Evolutionary conservation across 306 rosid genomes (phyloP).

Genomic region (Ceratonia siliqua): DNA sequence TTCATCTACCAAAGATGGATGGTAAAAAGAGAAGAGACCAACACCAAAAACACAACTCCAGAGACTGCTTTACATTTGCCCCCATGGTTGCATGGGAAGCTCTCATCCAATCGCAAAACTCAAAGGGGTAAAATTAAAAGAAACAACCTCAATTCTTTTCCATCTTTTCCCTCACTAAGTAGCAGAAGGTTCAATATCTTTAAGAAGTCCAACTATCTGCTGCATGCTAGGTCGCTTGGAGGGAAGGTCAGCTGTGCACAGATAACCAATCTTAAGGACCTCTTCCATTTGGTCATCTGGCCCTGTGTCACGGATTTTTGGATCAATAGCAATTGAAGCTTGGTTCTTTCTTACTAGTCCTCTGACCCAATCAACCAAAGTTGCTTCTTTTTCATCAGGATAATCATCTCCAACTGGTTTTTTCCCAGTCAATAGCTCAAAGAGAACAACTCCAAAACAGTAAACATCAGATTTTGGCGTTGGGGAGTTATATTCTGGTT

Average conservation of each 20-base stretch:
- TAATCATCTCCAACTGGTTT: constrained; percentile 87
- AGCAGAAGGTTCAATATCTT: constrained; percentile 77
- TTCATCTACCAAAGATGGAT: constrained; percentile 40
- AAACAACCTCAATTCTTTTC: constrained; percentile 22
- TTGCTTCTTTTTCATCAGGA: constrained; percentile 67
- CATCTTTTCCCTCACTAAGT: constrained; percentile 37
- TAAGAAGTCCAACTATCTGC: constrained; percentile 98
- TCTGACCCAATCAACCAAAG: constrained; percentile 88
- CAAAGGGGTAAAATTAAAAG: constrained; percentile 14
- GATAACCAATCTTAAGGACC: constrained; percentile 89
- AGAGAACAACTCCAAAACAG: constrained; percentile 89
- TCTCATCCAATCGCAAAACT: constrained; percentile 27
- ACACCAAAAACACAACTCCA: constrained; percentile 26
- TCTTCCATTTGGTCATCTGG: constrained; percentile 81
- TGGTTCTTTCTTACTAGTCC: constrained; percentile 75
- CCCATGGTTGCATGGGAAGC: constrained; percentile 40
- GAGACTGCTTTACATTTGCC: constrained; percentile 6
- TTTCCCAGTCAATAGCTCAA: constrained; percentile 87
- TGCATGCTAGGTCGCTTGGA: constrained; percentile 93
- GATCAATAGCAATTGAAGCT: constrained; percentile 72
- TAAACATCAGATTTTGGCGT: constrained; percentile 91
- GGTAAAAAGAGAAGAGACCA: constrained; percentile 18
- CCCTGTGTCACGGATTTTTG: constrained; percentile 72
- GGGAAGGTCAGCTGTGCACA: constrained; percentile 95
- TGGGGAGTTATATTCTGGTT: constrained; percentile 58